Conservation (phyloP, 805 yeast genomes). For the Vanderwaltozyma verrucispora region DNA sequence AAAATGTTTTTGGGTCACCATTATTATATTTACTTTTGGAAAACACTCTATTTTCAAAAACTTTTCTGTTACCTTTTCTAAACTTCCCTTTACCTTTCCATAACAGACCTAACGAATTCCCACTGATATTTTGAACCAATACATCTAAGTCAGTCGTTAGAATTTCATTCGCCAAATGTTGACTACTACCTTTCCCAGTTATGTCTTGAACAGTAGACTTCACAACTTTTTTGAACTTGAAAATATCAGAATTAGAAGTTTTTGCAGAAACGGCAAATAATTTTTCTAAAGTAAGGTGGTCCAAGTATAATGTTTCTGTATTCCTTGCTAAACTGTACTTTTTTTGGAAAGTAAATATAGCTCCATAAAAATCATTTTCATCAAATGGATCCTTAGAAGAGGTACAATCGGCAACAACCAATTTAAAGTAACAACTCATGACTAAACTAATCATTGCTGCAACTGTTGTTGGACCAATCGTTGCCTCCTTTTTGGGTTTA, state of each 20-base stretch:
- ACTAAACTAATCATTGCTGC: constrained; percentile 75
- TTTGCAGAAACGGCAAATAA: constrained; percentile 40
- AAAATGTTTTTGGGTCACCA: constrained; percentile 17
- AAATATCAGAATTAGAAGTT: constrained; percentile 33
- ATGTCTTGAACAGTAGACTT: constrained; percentile 66
- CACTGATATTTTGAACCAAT: constrained; percentile 21
- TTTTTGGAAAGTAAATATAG: constrained; percentile 72
- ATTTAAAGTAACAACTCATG: constrained; percentile 50
- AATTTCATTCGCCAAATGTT: constrained; percentile 29
- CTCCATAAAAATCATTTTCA: constrained; percentile 52
- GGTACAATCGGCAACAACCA: constrained; percentile 51
- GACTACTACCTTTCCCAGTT: constrained; percentile 30
- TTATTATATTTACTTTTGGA: constrained; percentile 9
- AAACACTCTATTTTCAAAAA: constrained; percentile 9
- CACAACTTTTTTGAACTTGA: constrained; percentile 53
- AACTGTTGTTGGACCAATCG: constrained; percentile 56
- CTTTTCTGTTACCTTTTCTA: constrained; percentile 15
- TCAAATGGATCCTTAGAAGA: constrained; percentile 78
- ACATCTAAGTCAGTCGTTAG: constrained; percentile 31
- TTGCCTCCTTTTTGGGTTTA: constrained; percentile 36
- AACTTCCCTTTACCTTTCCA: constrained; percentile 44
- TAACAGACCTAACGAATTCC: constrained; percentile 31
- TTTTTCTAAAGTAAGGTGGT: constrained; percentile 43
- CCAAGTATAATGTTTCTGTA: constrained; percentile 42
- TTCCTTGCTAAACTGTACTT: constrained; percentile 36